Conservation (phyloP, 495 filamentous ascomycete genomes). For the Tuber melanosporum region DNA sequence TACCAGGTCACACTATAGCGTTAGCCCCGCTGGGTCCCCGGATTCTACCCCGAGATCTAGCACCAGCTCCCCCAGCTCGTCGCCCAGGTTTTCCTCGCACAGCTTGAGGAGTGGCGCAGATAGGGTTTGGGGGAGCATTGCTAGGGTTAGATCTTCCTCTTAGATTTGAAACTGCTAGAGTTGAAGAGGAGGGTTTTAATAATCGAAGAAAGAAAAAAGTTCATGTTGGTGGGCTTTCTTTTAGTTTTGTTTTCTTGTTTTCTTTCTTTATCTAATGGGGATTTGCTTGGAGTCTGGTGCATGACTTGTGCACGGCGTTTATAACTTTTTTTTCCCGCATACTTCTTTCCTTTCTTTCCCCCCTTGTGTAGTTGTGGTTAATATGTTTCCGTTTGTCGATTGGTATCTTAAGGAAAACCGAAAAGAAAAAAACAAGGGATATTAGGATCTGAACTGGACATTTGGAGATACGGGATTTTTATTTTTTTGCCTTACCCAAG, state of each 20-base stretch:
- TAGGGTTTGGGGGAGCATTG: slow-evolving; percentile 37
- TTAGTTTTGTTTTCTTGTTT: background rate
- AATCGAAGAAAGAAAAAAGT: background rate
- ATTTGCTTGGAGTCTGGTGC: background rate
- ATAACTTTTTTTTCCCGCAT: slow-evolving; percentile 1
- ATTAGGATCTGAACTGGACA: slow-evolving; percentile 3
- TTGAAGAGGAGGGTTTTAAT: background rate
- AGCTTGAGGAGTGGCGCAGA: slow-evolving; percentile 35
- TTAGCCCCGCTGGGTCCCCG: slow-evolving; percentile 6
- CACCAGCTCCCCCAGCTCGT: slow-evolving; percentile 16
- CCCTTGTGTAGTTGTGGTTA: slow-evolving; percentile 9
- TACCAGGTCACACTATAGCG: slow-evolving; percentile 8
- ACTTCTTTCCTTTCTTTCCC: slow-evolving; percentile 18
- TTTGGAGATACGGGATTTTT: slow-evolving; percentile 8
- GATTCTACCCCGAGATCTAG: slow-evolving; percentile 27
- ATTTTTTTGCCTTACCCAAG: background rate
- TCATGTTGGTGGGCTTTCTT: background rate
- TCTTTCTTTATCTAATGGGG: slow-evolving; percentile 4
- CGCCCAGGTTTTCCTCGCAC: slow-evolving; percentile 31
- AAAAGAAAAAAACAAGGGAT: slow-evolving; percentile 12
- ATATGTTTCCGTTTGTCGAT: background rate
- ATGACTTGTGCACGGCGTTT: slow-evolving; percentile 21
- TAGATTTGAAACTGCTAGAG: slow-evolving; percentile 9
- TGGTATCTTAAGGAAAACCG: background rate
- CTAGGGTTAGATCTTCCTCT: slow-evolving; percentile 21